Base-by-base conservation (phyloP, 2,329 filamentous ascomycete species). In the Alternaria sp. region DNA sequence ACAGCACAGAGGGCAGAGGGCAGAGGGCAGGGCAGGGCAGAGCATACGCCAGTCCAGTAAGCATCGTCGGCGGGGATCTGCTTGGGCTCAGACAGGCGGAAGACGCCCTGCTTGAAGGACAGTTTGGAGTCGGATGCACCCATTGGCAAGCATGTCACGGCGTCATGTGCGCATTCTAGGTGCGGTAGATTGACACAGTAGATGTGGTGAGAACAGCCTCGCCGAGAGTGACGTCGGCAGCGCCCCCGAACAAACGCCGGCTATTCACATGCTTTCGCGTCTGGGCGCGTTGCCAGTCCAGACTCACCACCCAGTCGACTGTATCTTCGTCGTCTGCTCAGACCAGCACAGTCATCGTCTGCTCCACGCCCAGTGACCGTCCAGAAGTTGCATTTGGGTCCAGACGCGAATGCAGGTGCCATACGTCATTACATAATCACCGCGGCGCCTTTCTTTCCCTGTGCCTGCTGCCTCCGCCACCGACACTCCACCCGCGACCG, bases 51-150 rank as follows among this genome's bases (percentile, higher is more conserved):
- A 68, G 92, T 90, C 96, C 96, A 99, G 84, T 97, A 97, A 18
- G 89, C 86, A 83, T 97, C 93, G 81, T 96, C 91, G 60, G 93
- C 89, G 64, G 93, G 87, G 77, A 98, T 97, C 79, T 92, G 87
- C 70, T 90, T 89, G 80, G 97, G 92, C 80, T 97, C 94, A n/a
- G 94, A 96, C 63, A 99, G 89, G 78, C 92, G 90, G 85, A 98
- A 97, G 84, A 98, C 97, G 82, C 94, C 95, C 83, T 97, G 93
- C 84, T 97, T 98, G 87, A 99, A 98, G 78, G 95, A 93, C 78
- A 98, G 90, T 87, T 98, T 98, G 76, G 95, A 98, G 84, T 98
- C 95, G 83, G 95, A 97, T 79, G 95, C 95, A 82, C 96, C 96
- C 96, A 99, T 99, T 71, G 80, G 78, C 62, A 73, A 73, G 69